Conservation (phyloP, 75 land plant species). For the Larix kaempferi region DNA sequence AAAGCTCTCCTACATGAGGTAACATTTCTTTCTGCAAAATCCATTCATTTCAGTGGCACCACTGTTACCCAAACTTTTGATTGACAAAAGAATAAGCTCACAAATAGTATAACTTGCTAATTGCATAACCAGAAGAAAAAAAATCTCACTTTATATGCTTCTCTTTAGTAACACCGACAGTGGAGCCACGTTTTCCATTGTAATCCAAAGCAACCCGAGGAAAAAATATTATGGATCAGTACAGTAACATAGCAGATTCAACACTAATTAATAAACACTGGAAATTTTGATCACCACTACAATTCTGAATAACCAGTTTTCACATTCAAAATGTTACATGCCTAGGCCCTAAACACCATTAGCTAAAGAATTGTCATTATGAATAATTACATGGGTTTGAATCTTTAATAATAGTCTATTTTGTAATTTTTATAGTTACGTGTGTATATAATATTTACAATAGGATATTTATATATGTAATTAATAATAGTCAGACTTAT, state of each 20-base stretch:
- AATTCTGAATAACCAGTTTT: neutral
- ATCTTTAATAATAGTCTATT: too few species aligned
- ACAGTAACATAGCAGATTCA: neutral
- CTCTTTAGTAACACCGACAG: conserved; percentile 97
- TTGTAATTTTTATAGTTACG: too few species aligned
- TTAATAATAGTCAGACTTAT: too few species aligned
- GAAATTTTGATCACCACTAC: neutral
- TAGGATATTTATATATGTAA: too few species aligned
- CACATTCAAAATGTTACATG: too few species aligned
- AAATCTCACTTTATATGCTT: conserved; percentile 90
- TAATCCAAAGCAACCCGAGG: conserved; percentile 93
- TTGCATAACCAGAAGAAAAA: neutral
- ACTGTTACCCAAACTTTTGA: neutral
- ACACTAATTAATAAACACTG: neutral
- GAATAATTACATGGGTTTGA: too few species aligned
- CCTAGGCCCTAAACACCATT: too few species aligned
- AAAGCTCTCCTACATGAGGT: conserved; percentile 97
- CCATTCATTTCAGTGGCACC: neutral
- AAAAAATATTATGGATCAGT: conserved; percentile 1
- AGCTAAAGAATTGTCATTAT: too few species aligned
- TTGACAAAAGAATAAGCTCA: neutral
- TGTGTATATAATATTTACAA: too few species aligned
- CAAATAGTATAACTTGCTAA: neutral
- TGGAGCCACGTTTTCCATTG: conserved; percentile 95
- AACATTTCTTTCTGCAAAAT: conserved; percentile 90